These are phyloP conservation scores for Ogataea methylovora DNA, from an alignment of 805 yeast species.

Conservation along the genomic window DNA sequence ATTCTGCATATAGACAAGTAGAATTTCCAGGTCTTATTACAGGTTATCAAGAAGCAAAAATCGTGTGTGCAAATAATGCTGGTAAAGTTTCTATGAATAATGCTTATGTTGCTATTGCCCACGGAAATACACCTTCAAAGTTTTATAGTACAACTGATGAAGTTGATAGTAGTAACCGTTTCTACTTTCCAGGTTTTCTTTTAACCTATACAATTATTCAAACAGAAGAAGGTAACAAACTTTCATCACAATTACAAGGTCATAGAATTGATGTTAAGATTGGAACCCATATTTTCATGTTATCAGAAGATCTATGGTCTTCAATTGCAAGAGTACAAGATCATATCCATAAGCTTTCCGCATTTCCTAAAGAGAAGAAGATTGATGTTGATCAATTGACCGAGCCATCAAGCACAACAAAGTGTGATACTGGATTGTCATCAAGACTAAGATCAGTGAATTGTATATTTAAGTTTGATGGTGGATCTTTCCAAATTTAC, in stretches of 20 bases:
- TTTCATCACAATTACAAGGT: slow-evolving; percentile 51
- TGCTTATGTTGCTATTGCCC: slow-evolving; percentile 66
- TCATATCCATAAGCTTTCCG: neutral
- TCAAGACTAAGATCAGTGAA: slow-evolving; percentile 30
- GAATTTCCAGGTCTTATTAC: slow-evolving; percentile 59
- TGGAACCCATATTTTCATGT: slow-evolving; percentile 45
- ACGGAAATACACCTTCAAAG: slow-evolving; percentile 43
- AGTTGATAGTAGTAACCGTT: slow-evolving; percentile 43
- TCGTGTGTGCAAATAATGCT: slow-evolving; percentile 49
- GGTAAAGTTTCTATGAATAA: slow-evolving; percentile 66
- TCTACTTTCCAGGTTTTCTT: slow-evolving; percentile 64
- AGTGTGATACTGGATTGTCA: slow-evolving; percentile 12
- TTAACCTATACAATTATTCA: slow-evolving; percentile 33
- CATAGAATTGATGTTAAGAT: slow-evolving; percentile 63
- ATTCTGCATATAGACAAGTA: slow-evolving; percentile 13
- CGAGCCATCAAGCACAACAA: slow-evolving; percentile 11
- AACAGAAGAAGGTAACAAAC: slow-evolving; percentile 21
- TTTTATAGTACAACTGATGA: slow-evolving; percentile 39
- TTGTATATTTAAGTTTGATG: slow-evolving; percentile 54
- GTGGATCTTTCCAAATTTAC: slow-evolving; percentile 52
- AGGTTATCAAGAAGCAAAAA: slow-evolving; percentile 71
- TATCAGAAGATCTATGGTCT: slow-evolving; percentile 44
- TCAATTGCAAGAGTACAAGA: slow-evolving; percentile 33
- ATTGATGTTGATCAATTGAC: slow-evolving; percentile 2
- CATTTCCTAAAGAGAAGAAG: neutral